Percentiles rank a stretch among this genome's conserved stretches.
Conservation (phyloP, 2,329 filamentous ascomycete species). For the Penicillium sp. region DNA sequence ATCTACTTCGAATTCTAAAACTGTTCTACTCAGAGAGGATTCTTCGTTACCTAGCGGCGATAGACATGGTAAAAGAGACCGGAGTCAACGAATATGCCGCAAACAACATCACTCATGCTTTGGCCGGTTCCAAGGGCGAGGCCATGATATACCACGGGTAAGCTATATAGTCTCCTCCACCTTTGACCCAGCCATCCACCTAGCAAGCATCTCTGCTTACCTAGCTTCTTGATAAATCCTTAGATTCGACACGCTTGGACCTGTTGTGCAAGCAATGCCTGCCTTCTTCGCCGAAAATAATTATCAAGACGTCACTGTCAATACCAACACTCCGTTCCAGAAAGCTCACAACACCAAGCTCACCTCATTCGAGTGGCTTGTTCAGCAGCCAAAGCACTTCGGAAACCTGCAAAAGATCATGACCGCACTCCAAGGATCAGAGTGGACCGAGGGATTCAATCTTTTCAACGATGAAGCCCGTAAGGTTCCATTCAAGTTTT, state of each 20-base stretch:
- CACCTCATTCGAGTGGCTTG: slow-evolving; percentile 28
- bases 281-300: slow-evolving; percentile 29
- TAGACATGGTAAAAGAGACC: slow-evolving; percentile 14
- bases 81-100: slow-evolving; percentile 15
- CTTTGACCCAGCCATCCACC: neutral
- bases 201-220: neutral
- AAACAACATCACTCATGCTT: slow-evolving; percentile 9
- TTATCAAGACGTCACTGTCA: slow-evolving; percentile 28
- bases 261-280: slow-evolving; percentile 21
- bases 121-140: slow-evolving; percentile 12
- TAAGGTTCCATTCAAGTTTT: slow-evolving; percentile 7
- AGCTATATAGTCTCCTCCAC: neutral
- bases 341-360: slow-evolving; percentile 30
- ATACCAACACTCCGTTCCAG: slow-evolving; percentile 29
- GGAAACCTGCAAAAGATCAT: slow-evolving; percentile 23
- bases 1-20: neutral
- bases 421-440: slow-evolving; percentile 21
- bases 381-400: slow-evolving; percentile 27
- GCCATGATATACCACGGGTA: slow-evolving; percentile 18
- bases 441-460: slow-evolving; percentile 22
- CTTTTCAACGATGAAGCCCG: slow-evolving; percentile 18
- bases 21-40: slow-evolving; percentile 18
- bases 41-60: slow-evolving; percentile 27
- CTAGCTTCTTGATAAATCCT: neutral
- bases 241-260: slow-evolving; percentile 18